Evolutionary conservation across 2,329 filamentous ascomycete species (phyloP).

Genomic region (Diaporthe sp.): DNA sequence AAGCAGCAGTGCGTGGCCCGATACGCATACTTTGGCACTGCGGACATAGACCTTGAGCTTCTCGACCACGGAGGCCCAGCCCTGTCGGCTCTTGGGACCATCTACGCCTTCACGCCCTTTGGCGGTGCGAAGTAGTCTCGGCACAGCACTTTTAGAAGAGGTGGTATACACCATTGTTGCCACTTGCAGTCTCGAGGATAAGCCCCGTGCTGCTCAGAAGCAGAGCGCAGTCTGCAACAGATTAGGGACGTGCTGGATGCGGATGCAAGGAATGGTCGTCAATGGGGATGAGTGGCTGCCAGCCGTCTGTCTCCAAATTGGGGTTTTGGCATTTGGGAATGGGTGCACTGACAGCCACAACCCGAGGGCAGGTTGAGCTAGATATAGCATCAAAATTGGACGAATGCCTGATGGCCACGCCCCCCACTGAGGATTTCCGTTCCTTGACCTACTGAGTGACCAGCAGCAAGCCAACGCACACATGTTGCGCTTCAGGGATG

Average conservation of each 20-base stretch:
- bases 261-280: neutral
- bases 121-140: neutral
- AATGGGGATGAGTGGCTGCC: neutral
- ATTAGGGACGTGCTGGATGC: neutral
- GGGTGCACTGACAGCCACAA: neutral
- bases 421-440: neutral
- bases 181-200: neutral
- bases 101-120: slow-evolving; percentile 40
- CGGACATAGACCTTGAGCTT: slow-evolving; percentile 43
- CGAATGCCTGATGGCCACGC: too few relatives aligned
- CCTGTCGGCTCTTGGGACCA: slow-evolving; percentile 38
- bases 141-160: neutral
- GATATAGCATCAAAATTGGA: neutral
- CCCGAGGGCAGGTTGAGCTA: too few relatives aligned
- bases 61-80: slow-evolving; percentile 41
- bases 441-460: neutral
- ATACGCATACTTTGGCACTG: slow-evolving; percentile 55
- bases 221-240: neutral
- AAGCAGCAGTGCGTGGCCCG: slow-evolving; percentile 53
- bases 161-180: neutral
- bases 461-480: neutral
- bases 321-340: neutral
- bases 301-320: neutral
- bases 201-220: neutral
- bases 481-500: too few relatives aligned